Evolutionary conservation across 306 rosid genomes (phyloP), one percentile per base, ranked within the genome.

Genomic region (Acacia acuminata): DNA sequence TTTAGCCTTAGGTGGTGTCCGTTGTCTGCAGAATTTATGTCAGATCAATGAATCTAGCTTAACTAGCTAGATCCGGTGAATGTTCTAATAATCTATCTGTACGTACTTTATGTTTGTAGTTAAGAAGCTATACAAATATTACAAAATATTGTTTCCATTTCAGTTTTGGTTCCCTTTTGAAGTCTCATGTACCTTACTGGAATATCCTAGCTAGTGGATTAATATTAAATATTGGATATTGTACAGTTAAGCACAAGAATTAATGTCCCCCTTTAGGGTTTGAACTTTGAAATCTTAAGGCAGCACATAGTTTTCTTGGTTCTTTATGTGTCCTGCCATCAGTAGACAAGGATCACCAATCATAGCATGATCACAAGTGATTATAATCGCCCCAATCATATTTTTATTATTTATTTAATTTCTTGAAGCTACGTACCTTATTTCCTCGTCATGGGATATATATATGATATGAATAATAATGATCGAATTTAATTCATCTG

Each of bases 341-440:
- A 75, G 67, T 78, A 77, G 88, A 90, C 93, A 89, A 83, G 11
- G 67, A 75, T 83, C 32, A 71, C 88, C 90, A 87, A 86, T 88
- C 85, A 82, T 80, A 77, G 94, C 90, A n/a, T 60, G 85, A 87
- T 85, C 71, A 86, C 81, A 85, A 88, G 92, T 88, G 92, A 90
- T 90, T 85, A 87, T 82, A 88, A 91, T 91, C 87, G 79, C 87
- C 87, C 51, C 88, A 89, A 90, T 88, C 88, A 87, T 92, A 78
- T 24, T 72, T 19, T 77, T 79, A 42, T 15, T 48, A 38, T 77
- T 64, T 30, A 64, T 64, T 63, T 88, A 19, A 36, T 8, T 83
- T 77, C 82, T 75, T 65, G 55, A 75, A 58, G 27, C 38, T 16
- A 34, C 36, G 19, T 12, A 61, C 13, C 45, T 53, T 60, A 78